Evolutionary conservation across 2,329 filamentous ascomycete genomes (phyloP).

Genomic region (Ophiostoma sp.): DNA sequence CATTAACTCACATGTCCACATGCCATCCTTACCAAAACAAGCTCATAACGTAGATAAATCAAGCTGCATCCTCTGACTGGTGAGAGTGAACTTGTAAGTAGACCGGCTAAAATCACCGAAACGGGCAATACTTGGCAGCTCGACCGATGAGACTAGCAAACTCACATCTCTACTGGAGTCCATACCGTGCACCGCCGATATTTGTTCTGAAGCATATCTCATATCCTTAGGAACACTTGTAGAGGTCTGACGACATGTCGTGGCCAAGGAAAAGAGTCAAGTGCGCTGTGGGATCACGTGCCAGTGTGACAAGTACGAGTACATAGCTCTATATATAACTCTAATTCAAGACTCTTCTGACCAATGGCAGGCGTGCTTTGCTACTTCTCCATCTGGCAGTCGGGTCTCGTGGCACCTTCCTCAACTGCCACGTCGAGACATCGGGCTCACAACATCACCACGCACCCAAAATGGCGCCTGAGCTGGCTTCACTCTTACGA

Average conservation of each 20-base stretch:
- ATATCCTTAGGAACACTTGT: no score
- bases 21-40: no score
- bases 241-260: no score
- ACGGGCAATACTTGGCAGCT: neutral
- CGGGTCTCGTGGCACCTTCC: constrained; percentile 8
- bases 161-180: neutral
- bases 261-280: no score
- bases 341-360: neutral
- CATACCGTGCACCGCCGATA: no score
- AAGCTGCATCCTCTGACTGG: no score
- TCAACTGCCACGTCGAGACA: constrained; percentile 4
- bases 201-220: no score
- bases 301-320: neutral
- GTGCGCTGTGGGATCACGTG: no score
- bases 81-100: no score
- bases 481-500: neutral
- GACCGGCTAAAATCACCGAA: neutral
- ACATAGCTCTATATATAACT: neutral
- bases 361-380: neutral
- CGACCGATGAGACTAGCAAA: neutral
- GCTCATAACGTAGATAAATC: no score
- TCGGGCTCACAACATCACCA: neutral
- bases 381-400: neutral
- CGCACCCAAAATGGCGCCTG: neutral
- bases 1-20: no score